phyloP scores from a whole-genome alignment of 1,139 yeast species.

The Ogataea hybrid region DNA sequence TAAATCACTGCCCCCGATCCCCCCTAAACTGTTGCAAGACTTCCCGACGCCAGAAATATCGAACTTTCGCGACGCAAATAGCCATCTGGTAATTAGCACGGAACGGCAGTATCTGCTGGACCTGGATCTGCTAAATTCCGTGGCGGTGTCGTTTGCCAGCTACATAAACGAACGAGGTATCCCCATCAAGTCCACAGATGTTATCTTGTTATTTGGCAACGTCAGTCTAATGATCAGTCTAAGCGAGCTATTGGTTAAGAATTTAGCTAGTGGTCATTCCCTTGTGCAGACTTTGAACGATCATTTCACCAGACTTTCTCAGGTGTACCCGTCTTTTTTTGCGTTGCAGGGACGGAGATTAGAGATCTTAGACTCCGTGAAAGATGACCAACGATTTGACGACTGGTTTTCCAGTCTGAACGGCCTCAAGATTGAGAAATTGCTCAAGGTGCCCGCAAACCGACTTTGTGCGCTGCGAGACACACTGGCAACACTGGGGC shows the following conservation, averaged over 20 bases:
- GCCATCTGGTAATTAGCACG: conserved; percentile 6
- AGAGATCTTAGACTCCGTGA: conserved; percentile 4
- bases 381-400: conserved; percentile 7
- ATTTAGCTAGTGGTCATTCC: conserved; percentile 2
- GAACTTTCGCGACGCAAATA: not conserved
- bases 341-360: conserved; percentile 8
- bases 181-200: conserved; percentile 17
- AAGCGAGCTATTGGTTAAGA: conserved; percentile 20
- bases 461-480: conserved; percentile 4
- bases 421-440: conserved; percentile 6
- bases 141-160: conserved; percentile 16
- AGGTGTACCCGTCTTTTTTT: conserved; percentile 28
- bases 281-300: conserved; percentile 2
- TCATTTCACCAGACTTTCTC: conserved; percentile 22
- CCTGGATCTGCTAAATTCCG: conserved; percentile 14
- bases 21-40: conserved; percentile 10
- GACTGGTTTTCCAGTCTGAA: conserved; percentile 15
- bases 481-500: conserved; percentile 6
- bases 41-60: conserved; percentile 11
- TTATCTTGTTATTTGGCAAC: conserved; percentile 26
- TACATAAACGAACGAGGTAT: conserved; percentile 17
- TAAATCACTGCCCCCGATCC: conserved; percentile 6
- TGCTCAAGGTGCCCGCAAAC: conserved; percentile 9
- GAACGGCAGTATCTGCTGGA: conserved; percentile 16
- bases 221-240: conserved; percentile 22